phyloP scores from a whole-genome alignment of 176 grass and related monocot species.

The Ampelocalamus luodianensis region DNA sequence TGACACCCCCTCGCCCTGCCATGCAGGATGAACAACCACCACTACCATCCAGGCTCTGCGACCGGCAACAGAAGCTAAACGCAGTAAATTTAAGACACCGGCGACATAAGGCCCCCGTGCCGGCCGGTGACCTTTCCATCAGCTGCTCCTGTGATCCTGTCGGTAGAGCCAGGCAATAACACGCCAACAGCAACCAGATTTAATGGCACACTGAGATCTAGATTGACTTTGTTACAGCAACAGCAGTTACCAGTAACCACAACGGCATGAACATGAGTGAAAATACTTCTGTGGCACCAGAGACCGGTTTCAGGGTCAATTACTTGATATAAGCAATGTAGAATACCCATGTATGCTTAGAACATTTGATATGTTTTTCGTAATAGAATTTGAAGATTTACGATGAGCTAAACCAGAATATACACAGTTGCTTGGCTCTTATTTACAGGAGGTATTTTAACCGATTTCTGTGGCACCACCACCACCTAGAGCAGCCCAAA shows the following conservation, averaged over 20 bases:
- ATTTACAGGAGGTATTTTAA: slow-evolving; percentile 59
- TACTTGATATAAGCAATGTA: slow-evolving; percentile 17
- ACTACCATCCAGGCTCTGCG: slow-evolving; percentile 24
- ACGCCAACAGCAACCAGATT: slow-evolving; percentile 16
- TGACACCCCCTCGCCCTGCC: not conserved
- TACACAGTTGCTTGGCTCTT: slow-evolving; percentile 58
- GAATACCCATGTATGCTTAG: not conserved
- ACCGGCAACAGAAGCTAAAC: slow-evolving; percentile 32
- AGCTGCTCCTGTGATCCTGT: slow-evolving; percentile 16
- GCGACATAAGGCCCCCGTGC: slow-evolving; percentile 24
- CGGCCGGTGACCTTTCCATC: slow-evolving; percentile 31
- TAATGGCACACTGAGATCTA: slow-evolving; percentile 14
- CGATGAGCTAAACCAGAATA: slow-evolving; percentile 34
- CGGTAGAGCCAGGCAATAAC: slow-evolving; percentile 32
- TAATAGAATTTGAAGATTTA: not conserved
- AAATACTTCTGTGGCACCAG: not conserved
- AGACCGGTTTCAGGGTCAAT: not conserved
- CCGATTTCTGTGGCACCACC: not conserved
- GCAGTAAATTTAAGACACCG: slow-evolving; percentile 9
- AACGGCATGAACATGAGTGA: not conserved
- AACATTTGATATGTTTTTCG: slow-evolving; percentile 27
- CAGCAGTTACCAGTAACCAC: not conserved
- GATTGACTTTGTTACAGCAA: not conserved
- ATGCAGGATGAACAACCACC: not conserved
- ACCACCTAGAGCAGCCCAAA: slow-evolving; percentile 61